Percentiles rank a stretch among this genome's conserved stretches.
Conservation (phyloP, 2,329 filamentous ascomycete species). For the Diaporthe batatas region DNA sequence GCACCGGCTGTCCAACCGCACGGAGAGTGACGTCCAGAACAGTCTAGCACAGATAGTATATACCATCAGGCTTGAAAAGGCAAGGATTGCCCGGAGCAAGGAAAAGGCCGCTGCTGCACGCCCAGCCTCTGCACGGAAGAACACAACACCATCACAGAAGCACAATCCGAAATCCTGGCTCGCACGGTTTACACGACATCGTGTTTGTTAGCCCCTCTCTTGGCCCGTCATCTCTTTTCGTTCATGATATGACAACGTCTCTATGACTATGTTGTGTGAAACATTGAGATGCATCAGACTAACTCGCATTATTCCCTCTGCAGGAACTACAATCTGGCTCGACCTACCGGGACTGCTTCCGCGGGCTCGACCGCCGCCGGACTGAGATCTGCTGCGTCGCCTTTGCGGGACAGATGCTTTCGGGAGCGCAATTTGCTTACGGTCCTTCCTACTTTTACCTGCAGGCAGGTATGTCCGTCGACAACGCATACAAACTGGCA, state of each 20-base stretch:
- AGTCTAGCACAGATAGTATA: conserved; percentile 27
- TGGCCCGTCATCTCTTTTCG: background rate
- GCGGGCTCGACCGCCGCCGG: conserved; percentile 59
- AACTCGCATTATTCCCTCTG: conserved; percentile 51
- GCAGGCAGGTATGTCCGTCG: conserved; percentile 56
- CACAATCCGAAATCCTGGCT: conserved; percentile 15
- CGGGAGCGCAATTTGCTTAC: conserved; percentile 54
- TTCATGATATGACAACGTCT: background rate
- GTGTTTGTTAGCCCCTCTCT: conserved; percentile 36
- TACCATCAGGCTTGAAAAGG: conserved; percentile 38
- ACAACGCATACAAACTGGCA: conserved; percentile 56
- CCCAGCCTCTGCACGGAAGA: conserved; percentile 18
- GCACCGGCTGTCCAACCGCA: conserved; percentile 55
- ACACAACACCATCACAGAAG: conserved; percentile 6
- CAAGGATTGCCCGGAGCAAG: conserved; percentile 32
- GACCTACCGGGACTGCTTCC: conserved; percentile 63
- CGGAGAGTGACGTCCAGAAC: conserved; percentile 33
- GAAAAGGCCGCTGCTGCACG: conserved; percentile 29
- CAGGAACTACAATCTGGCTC: conserved; percentile 59
- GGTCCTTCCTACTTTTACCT: conserved; percentile 58
- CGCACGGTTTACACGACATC: conserved; percentile 26
- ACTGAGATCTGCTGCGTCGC: conserved; percentile 59
- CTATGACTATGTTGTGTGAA: background rate
- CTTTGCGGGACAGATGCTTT: conserved; percentile 58
- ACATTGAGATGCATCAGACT: conserved; percentile 43